A percentile compares a stretch with the other conserved stretches of the same genome.
These are phyloP conservation scores for Wickerhamiella dianesei DNA, from an alignment of 805 yeast species.

Conservation along the genomic window DNA sequence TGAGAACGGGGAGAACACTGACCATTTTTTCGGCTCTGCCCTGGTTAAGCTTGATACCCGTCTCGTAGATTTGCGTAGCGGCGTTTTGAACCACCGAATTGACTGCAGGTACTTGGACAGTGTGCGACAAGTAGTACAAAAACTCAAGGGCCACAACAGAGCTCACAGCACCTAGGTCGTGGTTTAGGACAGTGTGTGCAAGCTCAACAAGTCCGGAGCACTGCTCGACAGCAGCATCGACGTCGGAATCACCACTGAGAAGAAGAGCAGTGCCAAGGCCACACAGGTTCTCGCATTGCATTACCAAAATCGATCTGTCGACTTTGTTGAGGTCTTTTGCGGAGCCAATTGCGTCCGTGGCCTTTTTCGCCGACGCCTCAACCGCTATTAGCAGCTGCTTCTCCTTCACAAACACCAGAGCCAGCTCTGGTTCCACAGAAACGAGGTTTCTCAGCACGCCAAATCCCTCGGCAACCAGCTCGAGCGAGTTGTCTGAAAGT, in stretches of 20 bases:
- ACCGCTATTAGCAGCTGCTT: slow-evolving; percentile 22
- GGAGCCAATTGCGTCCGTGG: neutral
- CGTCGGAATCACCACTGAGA: slow-evolving; percentile 50
- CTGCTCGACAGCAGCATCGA: slow-evolving; percentile 27
- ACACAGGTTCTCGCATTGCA: neutral
- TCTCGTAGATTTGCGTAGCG: neutral
- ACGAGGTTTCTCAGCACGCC: slow-evolving; percentile 72
- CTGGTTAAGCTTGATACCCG: slow-evolving; percentile 22
- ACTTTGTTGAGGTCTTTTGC: neutral
- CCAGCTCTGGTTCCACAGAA: slow-evolving; percentile 74
- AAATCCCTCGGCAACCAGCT: slow-evolving; percentile 64
- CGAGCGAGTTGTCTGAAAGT: slow-evolving; percentile 54
- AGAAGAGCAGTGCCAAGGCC: slow-evolving; percentile 34
- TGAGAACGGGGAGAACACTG: no score
- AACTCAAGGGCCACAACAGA: slow-evolving; percentile 21
- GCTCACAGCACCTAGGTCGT: neutral
- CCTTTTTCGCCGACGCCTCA: slow-evolving; percentile 1
- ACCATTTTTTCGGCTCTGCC: slow-evolving; percentile 8
- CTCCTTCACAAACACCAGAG: slow-evolving; percentile 61
- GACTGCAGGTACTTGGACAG: slow-evolving; percentile 12
- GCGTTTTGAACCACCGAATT: neutral
- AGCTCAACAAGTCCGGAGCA: neutral
- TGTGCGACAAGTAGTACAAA: slow-evolving; percentile 24
- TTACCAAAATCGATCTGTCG: neutral
- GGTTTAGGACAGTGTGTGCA: neutral